Evolutionary conservation across 345 rosid species (phyloP), one percentile per base, ranked within the genome.

Genomic region (Eucalyptus viminalis): DNA sequence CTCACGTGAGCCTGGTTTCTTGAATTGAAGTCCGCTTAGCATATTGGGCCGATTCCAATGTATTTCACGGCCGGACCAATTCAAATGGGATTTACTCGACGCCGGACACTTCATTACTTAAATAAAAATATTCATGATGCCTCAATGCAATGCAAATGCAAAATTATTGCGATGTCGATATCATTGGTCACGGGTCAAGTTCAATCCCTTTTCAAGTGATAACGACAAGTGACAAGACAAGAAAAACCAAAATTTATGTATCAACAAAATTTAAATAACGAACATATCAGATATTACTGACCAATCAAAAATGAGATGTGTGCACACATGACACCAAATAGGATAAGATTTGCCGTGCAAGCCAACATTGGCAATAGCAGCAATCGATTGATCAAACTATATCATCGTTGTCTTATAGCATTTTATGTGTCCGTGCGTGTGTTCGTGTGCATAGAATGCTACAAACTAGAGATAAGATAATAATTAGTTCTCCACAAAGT

Each of bases 251-350:
- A 56, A 29, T 62, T 62, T 4, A 29, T 29, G 72, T 29, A 1
- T 14, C 14, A 10, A 62, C 17, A 27, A n/a, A 11, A 62, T 4
- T 62, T 62, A 62, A 14, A 29, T 14, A 9, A 2, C 9, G 1
- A n/a, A 62, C 0, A 12, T 8, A 27, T 27, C 0, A 12, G 4
- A 1, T 27, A 0, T 13, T 1, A 29, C 4, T 7, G 3, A 14
- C 5, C 34, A 29, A 62, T 62, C 72, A 2, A 56, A 56, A 56
- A 3, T 56, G 62, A 56, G 6, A 56, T 10, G 62, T 7, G 3
- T 25, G 13, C 14, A 56, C 27, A 56, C 29, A 56, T 56, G 1
- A 3, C 62, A 0, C 6, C 0, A 56, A 9, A 0, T 56, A 56
- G 6, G 13, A 56, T 24, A 56, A 56, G 4, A 56, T 56, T 24